Evolutionary conservation across 768 basidiomycete species (phyloP), one percentile per base, ranked within the genome.

Genomic region (Clathrus columnatus): DNA sequence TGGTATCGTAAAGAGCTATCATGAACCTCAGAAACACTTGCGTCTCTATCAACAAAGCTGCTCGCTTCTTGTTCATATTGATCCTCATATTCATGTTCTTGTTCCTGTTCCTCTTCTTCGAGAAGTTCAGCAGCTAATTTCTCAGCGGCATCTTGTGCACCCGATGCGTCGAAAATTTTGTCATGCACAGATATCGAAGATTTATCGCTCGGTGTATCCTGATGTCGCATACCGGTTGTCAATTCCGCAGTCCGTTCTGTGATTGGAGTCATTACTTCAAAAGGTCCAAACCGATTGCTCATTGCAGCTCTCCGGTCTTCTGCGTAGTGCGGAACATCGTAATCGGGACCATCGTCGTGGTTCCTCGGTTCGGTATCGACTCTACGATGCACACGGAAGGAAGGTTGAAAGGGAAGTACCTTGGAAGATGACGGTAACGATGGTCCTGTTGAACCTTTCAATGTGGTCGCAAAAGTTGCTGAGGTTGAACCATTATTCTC

Each of bases 231-330:
- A 61, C 82, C 85, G 28, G 75, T 75, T 2, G 87, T 80, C 65
- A 75, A 94, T 68, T 98, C 96, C 63, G 81, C 80, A 8, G 96
- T 98, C 42, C 94, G 78, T 69, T 99, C 96, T 11, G 91, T 91
- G 68, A 98, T 97, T 2, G 96, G 95, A 7, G 95, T 98, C 92
- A 99, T 93, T 54, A 94, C 84, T 64, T 87, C 84, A 70, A 97
- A 88, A 56, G 79, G 75, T 30, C 86, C 87, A 64, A 89, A 87
- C 24, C 88, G 80, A 17, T 87, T 84, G 16, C 84, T 85, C 50
- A 85, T 73, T 26, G 86, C 84, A 18, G 75, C 70, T 1, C 58
- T 58, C 8, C 61, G 58, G 2, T 63, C 61, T 46, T 61, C 59
- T 11, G 65, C 67, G 20, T 57, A 26, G 16, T 64, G 55, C 21